Evolutionary conservation across 1,284 basidiomycete genomes (phyloP), one percentile per base, ranked within the genome.

Genomic region (Leccinum subfulvum): DNA sequence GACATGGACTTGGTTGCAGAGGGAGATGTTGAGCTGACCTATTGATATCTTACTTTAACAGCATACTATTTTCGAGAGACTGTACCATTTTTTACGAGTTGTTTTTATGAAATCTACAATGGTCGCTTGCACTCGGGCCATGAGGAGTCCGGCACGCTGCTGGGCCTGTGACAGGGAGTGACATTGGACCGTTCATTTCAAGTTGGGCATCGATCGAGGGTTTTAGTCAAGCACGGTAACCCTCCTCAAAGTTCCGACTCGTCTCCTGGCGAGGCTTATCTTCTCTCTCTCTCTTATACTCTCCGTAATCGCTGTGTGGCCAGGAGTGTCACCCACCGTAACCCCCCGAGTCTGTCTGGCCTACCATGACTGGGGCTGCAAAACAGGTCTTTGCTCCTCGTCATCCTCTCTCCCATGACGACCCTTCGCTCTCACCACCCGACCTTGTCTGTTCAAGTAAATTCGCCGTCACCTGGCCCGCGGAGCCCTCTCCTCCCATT

Each of bases 1-100:
- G 91, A 93, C 75, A 92, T 93, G 89, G 91, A 93, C 77, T 78
- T 90, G 71, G 91, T 93, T 66, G 91, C 91, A 37, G 91, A 93
- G 82, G 91, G 91, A 23, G 91, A 93, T 72, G 86, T 93, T 65
- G 91, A 91, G 76, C 77, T 91, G 78, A 85, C 82, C 68, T 91
- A 91, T 75, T 91, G 79, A 84, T 53, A 58, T 26, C 70, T 69
- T 75, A 71, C 71, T 67, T 56, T 75, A 73, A 52, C 56, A 63
- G 60, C 65, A 55, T 59, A 64, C 64, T 76, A 74, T 67, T 72
- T 30, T 56, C 47, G 47, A 49, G 67, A 58, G 67, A 64, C 44
- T 60, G 66, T 69, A 62, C 11, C 61, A 28, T 61, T 59, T 33
- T 68, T 44, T 59, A 61, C 56, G 59, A 28, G 57, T 60, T 60